Percentiles rank a stretch among this genome's conserved stretches.
These are phyloP conservation scores for Ganoderma lucidum DNA, from an alignment of 1,284 basidiomycete species.

Conservation along the genomic window DNA sequence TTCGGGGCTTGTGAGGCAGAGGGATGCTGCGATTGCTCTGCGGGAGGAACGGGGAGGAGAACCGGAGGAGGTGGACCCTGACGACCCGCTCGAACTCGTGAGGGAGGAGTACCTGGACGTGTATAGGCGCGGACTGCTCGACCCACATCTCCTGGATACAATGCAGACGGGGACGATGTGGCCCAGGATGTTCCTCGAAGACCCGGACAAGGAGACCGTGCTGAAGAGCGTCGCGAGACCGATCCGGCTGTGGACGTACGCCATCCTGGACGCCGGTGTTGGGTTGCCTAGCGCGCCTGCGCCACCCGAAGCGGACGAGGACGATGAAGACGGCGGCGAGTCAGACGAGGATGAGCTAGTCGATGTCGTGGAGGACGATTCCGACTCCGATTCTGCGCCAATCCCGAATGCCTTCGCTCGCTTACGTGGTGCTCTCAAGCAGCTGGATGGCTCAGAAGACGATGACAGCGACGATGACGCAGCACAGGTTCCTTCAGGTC, in stretches of 20 bases:
- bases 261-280: slow-evolving; percentile 71
- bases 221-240: slow-evolving; percentile 65
- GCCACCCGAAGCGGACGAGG: slow-evolving; percentile 33
- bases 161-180: slow-evolving; percentile 71
- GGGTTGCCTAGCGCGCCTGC: slow-evolving; percentile 54
- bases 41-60: slow-evolving; percentile 3
- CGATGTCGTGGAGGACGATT: slow-evolving; percentile 60
- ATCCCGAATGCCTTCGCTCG: slow-evolving; percentile 71
- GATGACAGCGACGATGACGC: slow-evolving; percentile 21
- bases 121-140: slow-evolving; percentile 66
- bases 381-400: slow-evolving; percentile 55
- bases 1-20: slow-evolving; percentile 45
- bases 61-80: slow-evolving; percentile 38
- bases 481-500: not conserved
- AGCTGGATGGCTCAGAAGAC: slow-evolving; percentile 53
- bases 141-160: slow-evolving; percentile 64
- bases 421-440: slow-evolving; percentile 71
- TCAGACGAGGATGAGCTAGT: slow-evolving; percentile 64
- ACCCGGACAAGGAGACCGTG: slow-evolving; percentile 75
- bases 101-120: slow-evolving; percentile 63
- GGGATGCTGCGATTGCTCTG: not conserved
- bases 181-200: slow-evolving; percentile 77
- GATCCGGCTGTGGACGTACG: slow-evolving; percentile 72
- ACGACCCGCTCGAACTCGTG: slow-evolving; percentile 45
- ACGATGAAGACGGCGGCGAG: slow-evolving; percentile 48